phyloP scores from a whole-genome alignment of 805 yeast genomes.

The Teunomyces kruisii region DNA sequence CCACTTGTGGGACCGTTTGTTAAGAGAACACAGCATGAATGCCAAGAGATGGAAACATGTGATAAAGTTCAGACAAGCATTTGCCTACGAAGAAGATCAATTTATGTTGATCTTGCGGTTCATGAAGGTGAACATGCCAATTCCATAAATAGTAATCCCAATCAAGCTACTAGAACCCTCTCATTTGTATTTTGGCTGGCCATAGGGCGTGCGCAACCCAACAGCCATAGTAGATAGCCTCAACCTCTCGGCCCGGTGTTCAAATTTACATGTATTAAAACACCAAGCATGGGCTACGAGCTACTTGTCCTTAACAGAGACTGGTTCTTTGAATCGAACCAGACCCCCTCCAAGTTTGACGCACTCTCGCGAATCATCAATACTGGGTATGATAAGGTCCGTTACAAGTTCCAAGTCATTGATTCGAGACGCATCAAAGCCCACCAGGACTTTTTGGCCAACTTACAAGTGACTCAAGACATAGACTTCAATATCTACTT shows the following conservation, averaged over 20 bases:
- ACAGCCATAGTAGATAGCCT: too few species aligned
- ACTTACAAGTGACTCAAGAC: slow-evolving; percentile 22
- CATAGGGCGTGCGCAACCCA: too few species aligned
- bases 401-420: slow-evolving; percentile 43
- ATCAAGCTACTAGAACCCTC: too few species aligned
- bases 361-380: slow-evolving; percentile 36
- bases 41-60: slow-evolving; percentile 44
- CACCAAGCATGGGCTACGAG: slow-evolving; percentile 20
- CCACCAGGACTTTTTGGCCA: slow-evolving; percentile 17
- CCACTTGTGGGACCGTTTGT: slow-evolving; percentile 41
- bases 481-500: slow-evolving; percentile 21
- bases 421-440: slow-evolving; percentile 40
- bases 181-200: too few species aligned
- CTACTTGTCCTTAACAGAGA: slow-evolving; percentile 19
- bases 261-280: too few species aligned
- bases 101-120: slow-evolving; percentile 36
- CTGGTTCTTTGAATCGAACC: slow-evolving; percentile 17
- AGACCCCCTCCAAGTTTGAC: neutral
- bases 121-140: slow-evolving; percentile 25
- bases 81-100: slow-evolving; percentile 40
- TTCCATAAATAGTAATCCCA: slow-evolving; percentile 13
- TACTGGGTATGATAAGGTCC: slow-evolving; percentile 50
- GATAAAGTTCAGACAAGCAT: slow-evolving; percentile 34
- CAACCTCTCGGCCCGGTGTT: neutral
- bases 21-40: slow-evolving; percentile 32